Evolutionary conservation across 768 basidiomycete genomes (phyloP).

Genomic region (Lactarius psammicola): DNA sequence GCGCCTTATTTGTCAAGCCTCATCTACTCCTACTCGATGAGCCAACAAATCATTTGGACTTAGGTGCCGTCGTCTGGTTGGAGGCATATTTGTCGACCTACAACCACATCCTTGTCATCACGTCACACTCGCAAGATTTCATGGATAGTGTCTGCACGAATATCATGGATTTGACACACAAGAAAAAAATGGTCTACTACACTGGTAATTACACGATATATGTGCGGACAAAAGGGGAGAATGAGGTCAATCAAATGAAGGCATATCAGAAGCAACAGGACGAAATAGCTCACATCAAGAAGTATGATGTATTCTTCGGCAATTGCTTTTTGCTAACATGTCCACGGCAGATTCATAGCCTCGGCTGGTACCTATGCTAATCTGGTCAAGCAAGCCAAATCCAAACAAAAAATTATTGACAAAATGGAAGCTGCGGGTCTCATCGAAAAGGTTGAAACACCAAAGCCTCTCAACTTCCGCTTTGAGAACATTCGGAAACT

Average conservation of each 20-base stretch:
- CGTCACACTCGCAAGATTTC: conserved; percentile 99
- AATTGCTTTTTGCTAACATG: conserved; percentile 5
- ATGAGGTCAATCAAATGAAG: conserved; percentile 99
- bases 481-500: conserved; percentile 94
- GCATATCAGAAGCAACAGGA: conserved; percentile 98
- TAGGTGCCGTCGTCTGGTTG: conserved; percentile 98
- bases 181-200: conserved; percentile 94
- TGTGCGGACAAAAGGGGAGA: conserved; percentile 93
- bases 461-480: conserved; percentile 81
- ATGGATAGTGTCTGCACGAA: conserved; percentile 98
- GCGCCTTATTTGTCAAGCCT: conserved; percentile 94
- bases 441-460: conserved; percentile 83
- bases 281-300: conserved; percentile 97
- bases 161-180: conserved; percentile 91
- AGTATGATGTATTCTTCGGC: conserved; percentile 48
- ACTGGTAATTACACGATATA: conserved; percentile 97
- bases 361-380: conserved; percentile 99
- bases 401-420: conserved; percentile 99
- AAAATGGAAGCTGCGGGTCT: conserved; percentile 99
- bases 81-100: conserved; percentile 98
- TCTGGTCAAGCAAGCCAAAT: conserved; percentile 97
- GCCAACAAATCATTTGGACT: conserved; percentile 89
- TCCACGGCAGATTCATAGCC: conserved; percentile 78
- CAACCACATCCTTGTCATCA: conserved; percentile 97
- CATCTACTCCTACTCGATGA: conserved; percentile 94